Conservation (phyloP, 2,329 filamentous ascomycete species). For the Clonostachys rhizophaga region DNA sequence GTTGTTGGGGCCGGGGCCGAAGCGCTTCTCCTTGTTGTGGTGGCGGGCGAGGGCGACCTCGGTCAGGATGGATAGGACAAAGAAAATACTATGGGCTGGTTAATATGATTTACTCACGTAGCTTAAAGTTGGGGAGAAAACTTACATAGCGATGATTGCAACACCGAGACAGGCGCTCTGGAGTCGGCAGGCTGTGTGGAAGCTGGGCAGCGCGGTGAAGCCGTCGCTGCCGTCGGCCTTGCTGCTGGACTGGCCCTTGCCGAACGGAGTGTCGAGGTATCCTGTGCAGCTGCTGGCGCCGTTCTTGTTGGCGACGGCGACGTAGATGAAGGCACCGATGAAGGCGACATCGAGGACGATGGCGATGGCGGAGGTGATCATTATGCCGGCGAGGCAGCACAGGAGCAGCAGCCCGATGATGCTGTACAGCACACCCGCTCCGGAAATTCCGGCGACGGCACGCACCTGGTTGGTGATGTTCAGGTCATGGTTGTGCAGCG, state of each 20-base stretch:
- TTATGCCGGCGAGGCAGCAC: conserved; percentile 72
- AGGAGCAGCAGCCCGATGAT: conserved; percentile 68
- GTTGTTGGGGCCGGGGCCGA: conserved; percentile 43
- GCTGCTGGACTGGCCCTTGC: conserved; percentile 51
- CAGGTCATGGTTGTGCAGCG: conserved; percentile 60
- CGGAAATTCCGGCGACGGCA: conserved; percentile 75
- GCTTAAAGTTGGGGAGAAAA: neutral
- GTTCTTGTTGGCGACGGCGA: conserved; percentile 68
- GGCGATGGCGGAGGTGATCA: conserved; percentile 67
- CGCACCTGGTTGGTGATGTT: conserved; percentile 60
- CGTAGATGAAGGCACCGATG: conserved; percentile 72
- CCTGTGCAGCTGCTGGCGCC: conserved; percentile 62
- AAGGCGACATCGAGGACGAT: conserved; percentile 77
- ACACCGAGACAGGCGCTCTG: conserved; percentile 76
- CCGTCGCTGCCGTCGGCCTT: conserved; percentile 40
- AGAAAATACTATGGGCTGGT: conserved; percentile 41
- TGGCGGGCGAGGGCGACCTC: conserved; percentile 65
- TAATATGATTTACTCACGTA: neutral
- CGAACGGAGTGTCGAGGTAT: conserved; percentile 63
- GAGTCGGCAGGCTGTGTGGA: conserved; percentile 60
- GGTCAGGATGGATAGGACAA: conserved; percentile 70
- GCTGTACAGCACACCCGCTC: conserved; percentile 70
- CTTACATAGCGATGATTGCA: conserved; percentile 71
- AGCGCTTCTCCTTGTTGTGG: conserved; percentile 71
- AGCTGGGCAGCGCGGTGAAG: conserved; percentile 42